Percentiles rank a stretch among this genome's conserved stretches.
Conservation (phyloP, 176 grass and related monocot genomes). For the Lolium rigidum region DNA sequence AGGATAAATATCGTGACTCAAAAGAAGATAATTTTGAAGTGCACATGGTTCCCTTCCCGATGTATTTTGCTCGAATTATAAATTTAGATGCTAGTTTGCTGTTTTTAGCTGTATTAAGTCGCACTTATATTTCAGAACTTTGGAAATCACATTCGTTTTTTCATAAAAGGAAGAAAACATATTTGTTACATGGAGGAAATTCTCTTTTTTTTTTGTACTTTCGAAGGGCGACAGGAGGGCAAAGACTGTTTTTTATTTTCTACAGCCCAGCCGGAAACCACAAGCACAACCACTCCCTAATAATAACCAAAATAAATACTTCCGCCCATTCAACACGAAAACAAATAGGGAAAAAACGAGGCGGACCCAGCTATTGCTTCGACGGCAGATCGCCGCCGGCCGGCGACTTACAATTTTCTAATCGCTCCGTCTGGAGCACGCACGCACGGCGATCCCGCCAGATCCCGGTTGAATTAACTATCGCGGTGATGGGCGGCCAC, state of each 20-base stretch:
- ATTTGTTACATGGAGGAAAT: neutral
- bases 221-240: neutral
- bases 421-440: conserved; percentile 6
- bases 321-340: neutral
- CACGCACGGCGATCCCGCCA: neutral
- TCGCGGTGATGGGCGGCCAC: conserved; percentile 48
- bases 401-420: conserved; percentile 18
- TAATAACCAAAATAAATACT: conserved; percentile 30
- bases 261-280: neutral
- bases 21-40: no score
- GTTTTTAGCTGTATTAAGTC: no score
- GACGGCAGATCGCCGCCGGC: conserved; percentile 34
- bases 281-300: conserved; percentile 9
- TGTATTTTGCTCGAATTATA: no score
- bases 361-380: conserved; percentile 2
- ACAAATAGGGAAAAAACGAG: neutral
- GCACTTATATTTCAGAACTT: neutral
- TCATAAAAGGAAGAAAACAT: neutral
- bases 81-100: no score
- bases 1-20: no score
- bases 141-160: neutral
- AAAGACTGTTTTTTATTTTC: neutral
- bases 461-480: conserved; percentile 18
- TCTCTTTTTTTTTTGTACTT: neutral
- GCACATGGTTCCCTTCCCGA: no score